Percentiles rank a stretch among this genome's conserved stretches.
These are phyloP conservation scores for Hymenotorrendiella dingleyae DNA, from an alignment of 2,329 filamentous ascomycete genomes.

Conservation along the genomic window DNA sequence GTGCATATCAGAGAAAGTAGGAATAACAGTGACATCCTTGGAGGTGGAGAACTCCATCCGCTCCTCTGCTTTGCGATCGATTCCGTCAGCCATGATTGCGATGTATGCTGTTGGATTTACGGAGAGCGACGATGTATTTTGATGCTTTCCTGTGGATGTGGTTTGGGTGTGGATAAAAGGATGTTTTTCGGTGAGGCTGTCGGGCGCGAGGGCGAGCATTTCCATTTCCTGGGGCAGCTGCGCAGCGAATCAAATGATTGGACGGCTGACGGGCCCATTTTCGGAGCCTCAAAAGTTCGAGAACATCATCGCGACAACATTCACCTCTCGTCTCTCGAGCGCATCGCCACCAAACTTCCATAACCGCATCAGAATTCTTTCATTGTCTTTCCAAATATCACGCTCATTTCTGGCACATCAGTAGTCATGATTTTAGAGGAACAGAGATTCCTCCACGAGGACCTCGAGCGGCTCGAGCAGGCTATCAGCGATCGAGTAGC, in stretches of 20 bases:
- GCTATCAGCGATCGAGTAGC: slow-evolving; percentile 83
- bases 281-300: slow-evolving; percentile 15
- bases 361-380: background rate
- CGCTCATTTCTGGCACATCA: background rate
- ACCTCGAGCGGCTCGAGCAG: slow-evolving; percentile 91
- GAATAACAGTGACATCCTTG: slow-evolving; percentile 93
- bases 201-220: background rate
- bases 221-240: slow-evolving; percentile 1
- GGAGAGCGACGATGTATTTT: too few relatives aligned
- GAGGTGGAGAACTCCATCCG: slow-evolving; percentile 98
- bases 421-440: slow-evolving; percentile 77
- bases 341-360: background rate
- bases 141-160: background rate
- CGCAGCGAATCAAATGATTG: slow-evolving; percentile 1
- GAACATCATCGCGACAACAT: background rate
- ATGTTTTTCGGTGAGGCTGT: slow-evolving; percentile 4
- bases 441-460: slow-evolving; percentile 89
- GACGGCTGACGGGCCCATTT: background rate
- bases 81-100: slow-evolving; percentile 71
- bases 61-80: slow-evolving; percentile 91
- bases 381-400: background rate
- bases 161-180: slow-evolving; percentile 1
- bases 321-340: too few relatives aligned
- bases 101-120: too few relatives aligned
- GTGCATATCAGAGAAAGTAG: slow-evolving; percentile 89